Conservation (phyloP, 2,329 filamentous ascomycete species). For the Cytospora leucostoma region DNA sequence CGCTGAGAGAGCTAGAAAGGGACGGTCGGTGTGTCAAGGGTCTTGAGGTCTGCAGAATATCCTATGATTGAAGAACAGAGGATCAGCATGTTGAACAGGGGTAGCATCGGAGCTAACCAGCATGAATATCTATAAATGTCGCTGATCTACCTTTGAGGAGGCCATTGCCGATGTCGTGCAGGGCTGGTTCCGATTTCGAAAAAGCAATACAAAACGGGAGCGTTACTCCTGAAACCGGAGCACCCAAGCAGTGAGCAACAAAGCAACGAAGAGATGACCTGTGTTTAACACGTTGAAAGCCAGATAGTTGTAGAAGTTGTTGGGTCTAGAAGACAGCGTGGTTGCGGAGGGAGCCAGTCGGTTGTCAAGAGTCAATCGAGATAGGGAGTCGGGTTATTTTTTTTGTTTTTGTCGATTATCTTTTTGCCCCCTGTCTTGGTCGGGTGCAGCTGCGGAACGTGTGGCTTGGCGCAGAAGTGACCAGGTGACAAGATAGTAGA, state of each 20-base stretch:
- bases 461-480: conserved; percentile 19
- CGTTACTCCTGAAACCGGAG: conserved; percentile 6
- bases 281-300: conserved; percentile 10
- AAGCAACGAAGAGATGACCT: conserved; percentile 20
- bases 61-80: conserved; percentile 46
- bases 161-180: conserved; percentile 53
- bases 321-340: conserved; percentile 9
- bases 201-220: conserved; percentile 30
- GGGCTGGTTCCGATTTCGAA: conserved; percentile 30
- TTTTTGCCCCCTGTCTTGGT: conserved; percentile 4
- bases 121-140: conserved; percentile 28
- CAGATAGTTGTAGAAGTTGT: conserved; percentile 9
- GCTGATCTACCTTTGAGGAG: conserved; percentile 59
- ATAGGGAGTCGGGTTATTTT: conserved; percentile 5
- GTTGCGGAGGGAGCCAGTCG: conserved; percentile 12
- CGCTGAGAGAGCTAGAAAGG: conserved; percentile 58
- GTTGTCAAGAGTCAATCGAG: conserved; percentile 11
- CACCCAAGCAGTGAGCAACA: conserved; percentile 25
- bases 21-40: conserved; percentile 66
- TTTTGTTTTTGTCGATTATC: conserved; percentile 21
- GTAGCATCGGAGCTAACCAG: conserved; percentile 34
- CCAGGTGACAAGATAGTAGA: conserved; percentile 15
- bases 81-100: conserved; percentile 42
- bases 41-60: conserved; percentile 66
- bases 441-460: conserved; percentile 18